Conservation (phyloP, 2,329 filamentous ascomycete species). For the Cadophora luteo-olivacea region DNA sequence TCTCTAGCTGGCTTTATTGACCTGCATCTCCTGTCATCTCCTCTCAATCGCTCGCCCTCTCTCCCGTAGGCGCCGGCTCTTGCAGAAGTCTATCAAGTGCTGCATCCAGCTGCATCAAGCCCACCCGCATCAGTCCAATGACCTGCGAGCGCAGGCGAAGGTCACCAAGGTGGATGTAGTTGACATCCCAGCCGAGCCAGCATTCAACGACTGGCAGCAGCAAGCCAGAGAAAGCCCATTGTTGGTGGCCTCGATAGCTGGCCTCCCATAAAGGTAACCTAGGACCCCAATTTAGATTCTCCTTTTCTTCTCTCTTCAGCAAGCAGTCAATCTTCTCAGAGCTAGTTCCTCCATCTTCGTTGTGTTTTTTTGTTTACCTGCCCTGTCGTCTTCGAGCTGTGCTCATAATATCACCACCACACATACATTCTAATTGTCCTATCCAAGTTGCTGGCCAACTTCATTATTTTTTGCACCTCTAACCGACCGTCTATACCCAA, state of each 20-base stretch:
- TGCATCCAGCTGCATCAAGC: conserved; percentile 20
- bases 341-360: conserved; percentile 53
- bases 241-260: conserved; percentile 23
- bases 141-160: conserved; percentile 13
- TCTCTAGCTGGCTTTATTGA: conserved; percentile 32
- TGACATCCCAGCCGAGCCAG: conserved; percentile 2
- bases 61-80: conserved; percentile 34
- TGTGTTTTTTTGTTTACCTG: conserved; percentile 55
- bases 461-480: conserved; percentile 60
- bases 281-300: conserved; percentile 34
- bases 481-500: conserved; percentile 45
- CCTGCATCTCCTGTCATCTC: conserved; percentile 24
- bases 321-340: conserved; percentile 64
- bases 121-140: conserved; percentile 13
- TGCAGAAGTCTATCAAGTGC: conserved; percentile 23
- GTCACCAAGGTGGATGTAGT: not conserved
- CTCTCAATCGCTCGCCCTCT: conserved; percentile 20
- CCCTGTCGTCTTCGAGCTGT: conserved; percentile 57
- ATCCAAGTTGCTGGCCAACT: conserved; percentile 59
- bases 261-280: conserved; percentile 41
- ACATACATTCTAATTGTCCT: conserved; percentile 44
- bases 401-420: conserved; percentile 53
- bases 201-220: not conserved
- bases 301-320: conserved; percentile 60
- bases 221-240: conserved; percentile 15